These are phyloP conservation scores for Suillus fuscotomentosus DNA, from an alignment of 768 basidiomycete genomes.

Conservation along the genomic window DNA sequence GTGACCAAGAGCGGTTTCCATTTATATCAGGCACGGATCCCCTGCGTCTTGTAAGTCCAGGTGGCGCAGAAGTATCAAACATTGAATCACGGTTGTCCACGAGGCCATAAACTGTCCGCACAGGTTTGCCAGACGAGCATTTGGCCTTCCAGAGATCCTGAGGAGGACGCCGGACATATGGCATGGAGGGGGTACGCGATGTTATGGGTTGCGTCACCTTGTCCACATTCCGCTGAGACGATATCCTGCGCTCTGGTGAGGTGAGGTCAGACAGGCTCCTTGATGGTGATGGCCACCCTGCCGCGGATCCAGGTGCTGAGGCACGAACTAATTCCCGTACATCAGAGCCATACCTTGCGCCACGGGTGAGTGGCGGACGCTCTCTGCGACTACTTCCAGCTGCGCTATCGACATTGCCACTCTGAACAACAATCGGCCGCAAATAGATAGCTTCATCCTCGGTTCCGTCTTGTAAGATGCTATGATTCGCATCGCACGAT, in stretches of 20 bases:
- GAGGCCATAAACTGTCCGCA: conserved; percentile 4
- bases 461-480: conserved; percentile 7
- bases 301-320: conserved; percentile 7
- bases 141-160: conserved; percentile 20
- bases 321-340: conserved; percentile 12
- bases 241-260: conserved; percentile 2
- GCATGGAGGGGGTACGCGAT: conserved; percentile 13
- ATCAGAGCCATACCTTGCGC: conserved; percentile 11
- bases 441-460: conserved; percentile 11
- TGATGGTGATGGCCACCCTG: conserved; percentile 11
- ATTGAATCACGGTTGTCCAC: conserved; percentile 1
- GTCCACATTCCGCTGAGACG: conserved; percentile 19
- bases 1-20: conserved; percentile 15
- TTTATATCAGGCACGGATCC: conserved; percentile 7
- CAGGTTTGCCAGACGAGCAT: not conserved
- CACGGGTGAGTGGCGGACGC: conserved; percentile 7
- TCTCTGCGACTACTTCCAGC: conserved; percentile 7
- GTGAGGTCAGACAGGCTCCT: conserved; percentile 4
- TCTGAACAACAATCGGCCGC: conserved; percentile 22
- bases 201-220: conserved; percentile 18
- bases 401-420: not conserved
- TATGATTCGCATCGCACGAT: conserved; percentile 16
- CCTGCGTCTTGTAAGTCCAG: conserved; percentile 18
- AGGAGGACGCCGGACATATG: conserved; percentile 17
- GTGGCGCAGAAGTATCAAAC: conserved; percentile 11